Evolutionary conservation across 768 basidiomycete genomes (phyloP), one percentile per base, ranked within the genome.

Genomic region (Austroboletus festivus): DNA sequence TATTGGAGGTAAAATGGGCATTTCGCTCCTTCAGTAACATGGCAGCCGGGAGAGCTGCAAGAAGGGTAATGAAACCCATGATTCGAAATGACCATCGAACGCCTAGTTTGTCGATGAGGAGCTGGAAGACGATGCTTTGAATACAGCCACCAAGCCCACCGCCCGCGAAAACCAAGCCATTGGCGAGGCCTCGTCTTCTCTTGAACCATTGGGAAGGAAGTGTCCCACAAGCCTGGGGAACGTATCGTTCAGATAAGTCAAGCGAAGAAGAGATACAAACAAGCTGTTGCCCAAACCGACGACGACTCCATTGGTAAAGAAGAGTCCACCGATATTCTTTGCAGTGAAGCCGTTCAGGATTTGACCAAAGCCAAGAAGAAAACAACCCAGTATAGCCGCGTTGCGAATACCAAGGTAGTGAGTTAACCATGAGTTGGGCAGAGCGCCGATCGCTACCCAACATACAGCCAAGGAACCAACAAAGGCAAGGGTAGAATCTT

Each of bases 181-280:
- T 70, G 12, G 71, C 64, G 4, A 69, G 52, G 6, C 68, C 69
- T 7, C 64, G 63, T 26, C 51, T 58, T 46, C 58, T 58, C 34
- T 57, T 61, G 49, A 71, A 69, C 59, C 67, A 70, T 28, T 68
- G 71, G 0, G 69, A 54, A n/a, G 67, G 66, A 13, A 71, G 62
- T 2, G 69, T 61, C 45, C 57, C 63, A 50, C 68, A 69, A 47
- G 53, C 57, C 65, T 59, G 31, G 22, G 3, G 22, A 24, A 9
- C 2, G 15, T 26, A 26, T 31, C 37, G 15, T 43, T 39, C 21
- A 9, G 20, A 37, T 1, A 35, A 37, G 35, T 37, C 19, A 35
- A 42, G 33, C 20, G 20, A 31, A 34, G n/a, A 61, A 49, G 39
- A 60, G 56, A 47, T 51, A 62, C 6, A 57, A 49, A 44, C 6